A percentile compares a stretch with the other conserved stretches of the same genome.
These are phyloP conservation scores for Dendrobium officinale DNA, from an alignment of 106 monocot species.

Conservation along the genomic window DNA sequence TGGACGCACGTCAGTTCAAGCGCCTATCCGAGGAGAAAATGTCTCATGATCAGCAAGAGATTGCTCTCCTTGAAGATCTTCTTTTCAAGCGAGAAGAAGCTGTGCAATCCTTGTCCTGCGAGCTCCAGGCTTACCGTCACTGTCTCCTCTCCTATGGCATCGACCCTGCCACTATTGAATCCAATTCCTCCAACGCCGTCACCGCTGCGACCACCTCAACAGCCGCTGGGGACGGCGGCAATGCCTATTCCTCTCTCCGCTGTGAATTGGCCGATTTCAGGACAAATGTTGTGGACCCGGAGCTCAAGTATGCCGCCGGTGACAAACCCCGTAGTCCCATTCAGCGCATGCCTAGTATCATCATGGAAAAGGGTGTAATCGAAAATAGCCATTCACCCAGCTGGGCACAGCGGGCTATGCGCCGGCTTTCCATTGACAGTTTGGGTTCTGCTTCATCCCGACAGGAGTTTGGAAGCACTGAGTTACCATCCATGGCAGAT, in stretches of 20 bases:
- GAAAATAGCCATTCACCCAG: conserved; percentile 1
- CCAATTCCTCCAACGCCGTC: background rate
- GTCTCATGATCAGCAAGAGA: conserved; percentile 11
- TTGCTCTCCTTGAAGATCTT: conserved; percentile 7
- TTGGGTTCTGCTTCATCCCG: conserved; percentile 6
- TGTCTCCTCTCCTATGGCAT: background rate
- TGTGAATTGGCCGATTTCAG: background rate
- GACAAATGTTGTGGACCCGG: background rate
- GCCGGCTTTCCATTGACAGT: conserved; percentile 13
- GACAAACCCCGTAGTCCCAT: conserved; percentile 8
- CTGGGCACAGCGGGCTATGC: background rate
- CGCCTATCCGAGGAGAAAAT: conserved; percentile 12
- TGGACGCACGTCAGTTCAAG: conserved; percentile 15
- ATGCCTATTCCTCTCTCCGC: conserved; percentile 11
- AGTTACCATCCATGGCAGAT: conserved; percentile 10
- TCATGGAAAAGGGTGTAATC: background rate
- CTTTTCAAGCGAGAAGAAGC: conserved; percentile 5
- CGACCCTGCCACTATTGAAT: background rate
- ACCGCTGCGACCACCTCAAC: background rate
- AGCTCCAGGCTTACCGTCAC: conserved; percentile 9
- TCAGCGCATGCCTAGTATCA: background rate
- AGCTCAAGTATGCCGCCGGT: conserved; percentile 9
- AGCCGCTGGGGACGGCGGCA: background rate
- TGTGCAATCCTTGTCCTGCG: conserved; percentile 6
- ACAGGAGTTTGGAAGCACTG: conserved; percentile 7